phyloP scores from a whole-genome alignment of 2,329 filamentous ascomycete species.

The Grosmannia serpens region DNA sequence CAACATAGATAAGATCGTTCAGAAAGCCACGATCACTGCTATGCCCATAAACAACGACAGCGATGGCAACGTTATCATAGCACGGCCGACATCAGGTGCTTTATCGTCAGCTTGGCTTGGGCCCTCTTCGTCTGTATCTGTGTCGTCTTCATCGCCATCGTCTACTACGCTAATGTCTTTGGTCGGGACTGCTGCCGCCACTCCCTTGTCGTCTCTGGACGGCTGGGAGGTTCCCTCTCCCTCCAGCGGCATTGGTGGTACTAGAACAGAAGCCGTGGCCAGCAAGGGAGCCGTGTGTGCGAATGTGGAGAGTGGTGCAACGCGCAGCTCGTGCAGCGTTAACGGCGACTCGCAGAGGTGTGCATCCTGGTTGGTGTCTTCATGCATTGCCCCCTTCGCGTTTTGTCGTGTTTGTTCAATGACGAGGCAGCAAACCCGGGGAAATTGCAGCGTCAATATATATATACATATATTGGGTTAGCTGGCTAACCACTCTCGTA shows the following conservation, averaged over 20 bases:
- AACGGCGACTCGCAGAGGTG: not conserved
- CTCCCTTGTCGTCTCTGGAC: slow-evolving; percentile 9
- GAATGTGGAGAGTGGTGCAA: not conserved
- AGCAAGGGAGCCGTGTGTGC: not conserved
- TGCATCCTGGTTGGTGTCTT: not conserved
- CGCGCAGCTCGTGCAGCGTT: not conserved
- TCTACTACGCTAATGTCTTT: slow-evolving; percentile 4
- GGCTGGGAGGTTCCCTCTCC: slow-evolving; percentile 2
- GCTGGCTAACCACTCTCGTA: not conserved
- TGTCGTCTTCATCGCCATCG: not conserved
- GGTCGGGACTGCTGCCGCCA: not conserved
- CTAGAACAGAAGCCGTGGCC: not conserved
- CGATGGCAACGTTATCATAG: not conserved
- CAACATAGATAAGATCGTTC: not conserved
- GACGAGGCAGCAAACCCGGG: not conserved
- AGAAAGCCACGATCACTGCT: not conserved
- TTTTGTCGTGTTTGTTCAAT: not conserved
- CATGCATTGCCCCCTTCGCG: not conserved
- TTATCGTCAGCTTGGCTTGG: not conserved
- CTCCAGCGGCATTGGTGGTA: not conserved
- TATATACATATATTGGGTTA: not conserved
- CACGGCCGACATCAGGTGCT: not conserved
- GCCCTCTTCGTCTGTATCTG: slow-evolving; percentile 3
- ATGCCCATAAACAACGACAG: not conserved
- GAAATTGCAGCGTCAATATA: not conserved